A percentile compares a stretch with the other conserved stretches of the same genome.
Evolutionary conservation across 805 yeast genomes (phyloP).

Genomic region (Metschnikowia noctiluminum): DNA sequence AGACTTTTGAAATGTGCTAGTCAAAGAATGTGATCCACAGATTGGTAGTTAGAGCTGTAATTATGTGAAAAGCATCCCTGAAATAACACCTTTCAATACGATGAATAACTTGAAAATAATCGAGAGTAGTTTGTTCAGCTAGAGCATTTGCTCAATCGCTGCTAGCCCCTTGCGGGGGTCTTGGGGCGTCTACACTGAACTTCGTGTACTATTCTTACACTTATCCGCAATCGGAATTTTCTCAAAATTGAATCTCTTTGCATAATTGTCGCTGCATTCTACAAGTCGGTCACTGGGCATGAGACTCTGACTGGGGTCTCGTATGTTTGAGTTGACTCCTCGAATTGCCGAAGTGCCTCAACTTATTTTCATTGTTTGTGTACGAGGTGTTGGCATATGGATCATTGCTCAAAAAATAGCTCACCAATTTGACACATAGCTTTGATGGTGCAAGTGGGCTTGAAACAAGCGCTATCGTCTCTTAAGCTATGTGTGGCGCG

Average conservation of each 20-base stretch:
- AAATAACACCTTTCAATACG: too few species aligned
- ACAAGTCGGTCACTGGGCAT: neutral
- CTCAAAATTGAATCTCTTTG: constrained; percentile 46
- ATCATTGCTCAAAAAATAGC: constrained; percentile 3
- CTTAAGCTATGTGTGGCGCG: constrained; percentile 27
- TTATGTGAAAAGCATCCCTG: too few species aligned
- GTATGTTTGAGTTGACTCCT: neutral
- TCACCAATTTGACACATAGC: constrained; percentile 6
- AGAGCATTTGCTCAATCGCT: too few species aligned
- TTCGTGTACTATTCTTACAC: too few species aligned
- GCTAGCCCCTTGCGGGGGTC: too few species aligned
- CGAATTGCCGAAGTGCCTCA: constrained; percentile 16
- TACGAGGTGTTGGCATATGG: constrained; percentile 6
- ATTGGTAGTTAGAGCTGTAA: too few species aligned
- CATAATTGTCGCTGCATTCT: neutral
- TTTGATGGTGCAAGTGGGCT: constrained; percentile 1
- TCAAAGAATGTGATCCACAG: too few species aligned
- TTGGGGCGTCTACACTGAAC: too few species aligned
- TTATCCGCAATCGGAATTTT: constrained; percentile 27
- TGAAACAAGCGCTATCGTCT: constrained; percentile 22
- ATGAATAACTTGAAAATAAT: too few species aligned
- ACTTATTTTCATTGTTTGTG: constrained; percentile 17
- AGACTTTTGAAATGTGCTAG: too few species aligned
- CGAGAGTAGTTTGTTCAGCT: too few species aligned
- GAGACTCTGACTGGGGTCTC: neutral